Percentiles rank a stretch among this genome's conserved stretches.
These are phyloP conservation scores for Capsicum baccatum DNA, from an alignment of 257 asterid species.

Conservation along the genomic window DNA sequence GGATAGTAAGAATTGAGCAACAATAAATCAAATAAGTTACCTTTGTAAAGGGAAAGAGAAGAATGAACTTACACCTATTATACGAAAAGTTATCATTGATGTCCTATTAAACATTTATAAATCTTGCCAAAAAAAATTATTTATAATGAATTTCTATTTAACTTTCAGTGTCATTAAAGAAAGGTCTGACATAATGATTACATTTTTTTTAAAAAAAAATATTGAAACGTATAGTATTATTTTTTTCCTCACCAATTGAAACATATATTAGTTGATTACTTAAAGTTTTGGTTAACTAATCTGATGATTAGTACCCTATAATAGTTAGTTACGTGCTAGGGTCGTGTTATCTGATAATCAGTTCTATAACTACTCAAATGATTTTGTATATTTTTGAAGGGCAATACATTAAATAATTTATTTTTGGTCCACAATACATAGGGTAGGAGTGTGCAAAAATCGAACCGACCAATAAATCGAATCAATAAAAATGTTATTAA, in stretches of 20 bases:
- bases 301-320: not conserved
- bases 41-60: no score
- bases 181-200: no score
- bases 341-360: not conserved
- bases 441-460: no score
- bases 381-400: not conserved
- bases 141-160: no score
- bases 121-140: not conserved
- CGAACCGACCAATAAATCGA: no score
- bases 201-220: no score
- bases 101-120: not conserved
- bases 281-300: not conserved
- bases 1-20: no score
- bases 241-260: not conserved
- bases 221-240: no score
- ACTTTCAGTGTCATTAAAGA: no score
- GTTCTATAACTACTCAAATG: not conserved
- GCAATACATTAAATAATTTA: not conserved
- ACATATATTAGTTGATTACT: not conserved
- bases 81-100: not conserved
- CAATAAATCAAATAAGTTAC: no score
- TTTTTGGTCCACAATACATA: no score
- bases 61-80: not conserved
- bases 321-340: not conserved
- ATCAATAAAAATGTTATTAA: no score